Conservation (phyloP, 2,329 filamentous ascomycete species). For the Colletotrichum eremochloae region DNA sequence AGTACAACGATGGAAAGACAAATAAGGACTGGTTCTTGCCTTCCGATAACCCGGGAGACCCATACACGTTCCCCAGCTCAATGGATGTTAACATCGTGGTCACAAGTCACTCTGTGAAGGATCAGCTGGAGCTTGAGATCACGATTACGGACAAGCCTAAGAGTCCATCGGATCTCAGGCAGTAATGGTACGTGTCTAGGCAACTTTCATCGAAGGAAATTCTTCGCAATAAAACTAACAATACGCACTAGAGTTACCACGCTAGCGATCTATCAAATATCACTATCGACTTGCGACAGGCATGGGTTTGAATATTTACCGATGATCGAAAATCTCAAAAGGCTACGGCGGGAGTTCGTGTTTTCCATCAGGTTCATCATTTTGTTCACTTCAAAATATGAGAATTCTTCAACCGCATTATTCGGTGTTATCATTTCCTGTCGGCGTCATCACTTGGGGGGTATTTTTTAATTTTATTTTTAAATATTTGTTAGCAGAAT, state of each 20-base stretch:
- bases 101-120: constrained; percentile 17
- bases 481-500: background rate
- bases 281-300: background rate
- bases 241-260: background rate
- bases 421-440: too few species aligned
- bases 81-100: constrained; percentile 30
- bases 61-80: constrained; percentile 26
- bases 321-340: background rate
- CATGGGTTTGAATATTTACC: background rate
- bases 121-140: constrained; percentile 21
- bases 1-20: constrained; percentile 32
- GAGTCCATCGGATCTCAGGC: background rate
- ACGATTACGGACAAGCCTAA: constrained; percentile 18
- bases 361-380: too few species aligned
- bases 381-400: too few species aligned
- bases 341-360: background rate
- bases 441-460: background rate
- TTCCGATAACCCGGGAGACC: constrained; percentile 17
- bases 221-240: background rate
- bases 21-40: constrained; percentile 18
- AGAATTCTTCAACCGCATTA: too few species aligned
- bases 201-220: too few species aligned
- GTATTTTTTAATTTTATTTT: too few species aligned
- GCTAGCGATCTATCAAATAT: too few species aligned
- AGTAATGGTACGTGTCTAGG: background rate